These are phyloP conservation scores for Crucihimalaya himalaica DNA, from an alignment of 345 rosid species.

Conservation along the genomic window DNA sequence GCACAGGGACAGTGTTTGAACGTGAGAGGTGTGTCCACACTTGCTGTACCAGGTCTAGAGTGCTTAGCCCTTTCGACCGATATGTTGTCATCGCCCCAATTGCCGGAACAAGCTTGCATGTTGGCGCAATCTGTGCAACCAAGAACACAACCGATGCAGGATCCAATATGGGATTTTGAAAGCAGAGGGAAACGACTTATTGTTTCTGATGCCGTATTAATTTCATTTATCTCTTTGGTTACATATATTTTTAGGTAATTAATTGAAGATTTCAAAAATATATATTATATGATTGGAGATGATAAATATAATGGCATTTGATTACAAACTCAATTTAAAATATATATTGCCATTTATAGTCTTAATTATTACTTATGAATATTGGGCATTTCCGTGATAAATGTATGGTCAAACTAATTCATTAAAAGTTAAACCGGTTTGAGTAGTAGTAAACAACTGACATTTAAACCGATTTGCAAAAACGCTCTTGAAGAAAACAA, in stretches of 20 bases:
- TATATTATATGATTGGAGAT: background rate
- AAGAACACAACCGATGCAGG: slow-evolving; percentile 20
- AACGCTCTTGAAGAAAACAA: slow-evolving; percentile 1
- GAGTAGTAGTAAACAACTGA: too few species aligned
- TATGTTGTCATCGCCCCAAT: background rate
- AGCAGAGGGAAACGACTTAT: background rate
- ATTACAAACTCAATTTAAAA: too few species aligned
- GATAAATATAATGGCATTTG: too few species aligned
- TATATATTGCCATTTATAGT: too few species aligned
- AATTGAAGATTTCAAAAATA: background rate
- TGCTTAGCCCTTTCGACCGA: slow-evolving; percentile 30
- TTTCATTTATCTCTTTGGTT: slow-evolving; percentile 8
- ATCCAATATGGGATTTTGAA: slow-evolving; percentile 34
- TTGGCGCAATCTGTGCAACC: slow-evolving; percentile 18
- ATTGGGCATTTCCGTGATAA: too few species aligned
- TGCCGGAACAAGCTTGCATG: slow-evolving; percentile 28
- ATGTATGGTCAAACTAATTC: too few species aligned
- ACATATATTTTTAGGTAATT: slow-evolving; percentile 7
- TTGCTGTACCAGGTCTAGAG: slow-evolving; percentile 37
- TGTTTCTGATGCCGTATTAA: background rate
- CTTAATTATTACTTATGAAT: too few species aligned
- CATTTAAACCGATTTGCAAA: slow-evolving; percentile 22
- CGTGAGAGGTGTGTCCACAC: slow-evolving; percentile 39
- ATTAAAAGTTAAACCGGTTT: too few species aligned
- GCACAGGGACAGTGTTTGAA: slow-evolving; percentile 38